Conservation (phyloP, 495 filamentous ascomycete species). For the Neurospora intermedia region DNA sequence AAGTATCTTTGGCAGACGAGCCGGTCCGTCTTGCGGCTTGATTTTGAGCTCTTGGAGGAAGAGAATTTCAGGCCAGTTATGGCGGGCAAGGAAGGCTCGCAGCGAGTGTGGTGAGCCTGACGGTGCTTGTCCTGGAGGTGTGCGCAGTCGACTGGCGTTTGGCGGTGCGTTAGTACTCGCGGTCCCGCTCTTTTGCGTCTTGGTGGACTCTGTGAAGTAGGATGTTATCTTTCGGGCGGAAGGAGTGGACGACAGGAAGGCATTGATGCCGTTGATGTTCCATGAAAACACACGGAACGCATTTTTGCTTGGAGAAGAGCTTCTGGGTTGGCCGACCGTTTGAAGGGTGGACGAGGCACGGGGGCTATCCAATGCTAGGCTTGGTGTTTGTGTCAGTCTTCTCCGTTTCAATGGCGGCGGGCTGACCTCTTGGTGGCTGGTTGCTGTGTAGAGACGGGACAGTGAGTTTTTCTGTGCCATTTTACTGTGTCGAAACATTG, state of each 20-base stretch:
- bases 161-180: background rate
- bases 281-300: constrained; percentile 32
- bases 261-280: constrained; percentile 42
- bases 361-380: background rate
- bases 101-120: constrained; percentile 11
- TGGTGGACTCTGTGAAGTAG: constrained; percentile 25
- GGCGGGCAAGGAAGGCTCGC: constrained; percentile 33
- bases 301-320: background rate
- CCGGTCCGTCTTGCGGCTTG: constrained; percentile 17
- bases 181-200: background rate
- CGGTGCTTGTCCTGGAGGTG: background rate
- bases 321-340: background rate
- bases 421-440: background rate
- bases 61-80: constrained; percentile 36
- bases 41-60: constrained; percentile 47
- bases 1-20: constrained; percentile 14
- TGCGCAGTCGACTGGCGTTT: background rate
- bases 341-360: background rate
- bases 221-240: constrained; percentile 23
- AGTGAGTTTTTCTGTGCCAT: background rate
- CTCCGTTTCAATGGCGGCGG: constrained; percentile 12
- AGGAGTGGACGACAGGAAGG: constrained; percentile 24
- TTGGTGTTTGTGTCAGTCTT: background rate
- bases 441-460: background rate
- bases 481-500: background rate